phyloP scores from a whole-genome alignment of 345 rosid genomes.

The Aegle marmelos region DNA sequence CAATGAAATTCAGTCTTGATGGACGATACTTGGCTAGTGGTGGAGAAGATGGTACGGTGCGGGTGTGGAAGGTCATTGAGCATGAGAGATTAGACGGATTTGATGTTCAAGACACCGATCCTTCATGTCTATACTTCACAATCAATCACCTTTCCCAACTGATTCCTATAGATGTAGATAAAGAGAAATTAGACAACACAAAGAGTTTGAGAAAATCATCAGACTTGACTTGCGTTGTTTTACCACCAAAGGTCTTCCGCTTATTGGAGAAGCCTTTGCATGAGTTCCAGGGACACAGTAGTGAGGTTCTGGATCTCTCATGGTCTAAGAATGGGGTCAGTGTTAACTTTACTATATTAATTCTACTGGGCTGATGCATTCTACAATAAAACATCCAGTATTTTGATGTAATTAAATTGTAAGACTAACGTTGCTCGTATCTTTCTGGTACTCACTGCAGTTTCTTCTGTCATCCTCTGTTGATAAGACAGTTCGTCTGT shows the following conservation, averaged over 20 bases:
- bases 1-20: slow-evolving; percentile 76
- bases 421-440: background rate
- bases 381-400: background rate
- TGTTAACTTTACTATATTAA: background rate
- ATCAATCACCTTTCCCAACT: slow-evolving; percentile 47
- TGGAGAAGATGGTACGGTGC: slow-evolving; percentile 68
- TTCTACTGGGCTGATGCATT: background rate
- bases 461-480: slow-evolving; percentile 64
- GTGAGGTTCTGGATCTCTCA: slow-evolving; percentile 72
- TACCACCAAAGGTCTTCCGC: slow-evolving; percentile 60
- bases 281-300: slow-evolving; percentile 60
- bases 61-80: slow-evolving; percentile 70
- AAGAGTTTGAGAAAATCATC: slow-evolving; percentile 46
- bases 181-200: slow-evolving; percentile 32
- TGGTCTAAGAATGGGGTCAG: slow-evolving; percentile 83
- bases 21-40: slow-evolving; percentile 70
- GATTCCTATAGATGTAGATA: slow-evolving; percentile 41
- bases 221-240: slow-evolving; percentile 55
- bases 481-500: slow-evolving; percentile 62
- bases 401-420: background rate
- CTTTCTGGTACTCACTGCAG: slow-evolving; percentile 31
- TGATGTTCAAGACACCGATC: slow-evolving; percentile 42
- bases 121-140: slow-evolving; percentile 50
- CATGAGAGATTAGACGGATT: slow-evolving; percentile 45
- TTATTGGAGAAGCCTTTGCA: slow-evolving; percentile 65